Conservation (phyloP, 441 rosid genomes). For the Omphalea diandra region DNA sequence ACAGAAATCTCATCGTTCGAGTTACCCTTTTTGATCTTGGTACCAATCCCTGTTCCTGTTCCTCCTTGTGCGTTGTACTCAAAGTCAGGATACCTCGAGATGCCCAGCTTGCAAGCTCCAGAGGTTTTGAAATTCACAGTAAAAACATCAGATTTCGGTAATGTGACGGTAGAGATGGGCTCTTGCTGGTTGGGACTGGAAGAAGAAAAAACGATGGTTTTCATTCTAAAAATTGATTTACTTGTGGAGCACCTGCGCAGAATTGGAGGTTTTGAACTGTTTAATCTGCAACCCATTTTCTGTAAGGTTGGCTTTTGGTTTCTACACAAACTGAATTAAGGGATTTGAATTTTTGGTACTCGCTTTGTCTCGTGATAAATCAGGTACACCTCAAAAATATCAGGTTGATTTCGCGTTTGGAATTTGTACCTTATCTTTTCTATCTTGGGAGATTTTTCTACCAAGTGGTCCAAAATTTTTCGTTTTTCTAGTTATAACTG, state of each 20-base stretch:
- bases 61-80: constrained; percentile 52
- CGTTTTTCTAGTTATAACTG: neutral
- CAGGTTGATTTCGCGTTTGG: constrained; percentile 13
- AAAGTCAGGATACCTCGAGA: neutral
- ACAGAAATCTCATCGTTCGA: constrained; percentile 32
- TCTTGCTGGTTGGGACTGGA: constrained; percentile 37
- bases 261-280: constrained; percentile 36
- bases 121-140: constrained; percentile 57
- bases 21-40: constrained; percentile 12
- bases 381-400: neutral
- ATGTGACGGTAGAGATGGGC: constrained; percentile 25
- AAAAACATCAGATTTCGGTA: constrained; percentile 14
- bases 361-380: no score
- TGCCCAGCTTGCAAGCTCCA: constrained; percentile 20
- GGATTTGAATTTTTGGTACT: no score
- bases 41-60: constrained; percentile 56
- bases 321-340: constrained; percentile 4
- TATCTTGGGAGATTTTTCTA: neutral
- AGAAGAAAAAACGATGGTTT: constrained; percentile 37
- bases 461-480: neutral
- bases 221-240: constrained; percentile 33
- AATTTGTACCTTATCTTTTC: constrained; percentile 25
- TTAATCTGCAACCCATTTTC: constrained; percentile 49
- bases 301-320: neutral
- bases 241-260: constrained; percentile 35